A percentile compares a stretch with the other conserved stretches of the same genome.
Evolutionary conservation across 306 rosid genomes (phyloP).

Genomic region (Vicia sativa): DNA sequence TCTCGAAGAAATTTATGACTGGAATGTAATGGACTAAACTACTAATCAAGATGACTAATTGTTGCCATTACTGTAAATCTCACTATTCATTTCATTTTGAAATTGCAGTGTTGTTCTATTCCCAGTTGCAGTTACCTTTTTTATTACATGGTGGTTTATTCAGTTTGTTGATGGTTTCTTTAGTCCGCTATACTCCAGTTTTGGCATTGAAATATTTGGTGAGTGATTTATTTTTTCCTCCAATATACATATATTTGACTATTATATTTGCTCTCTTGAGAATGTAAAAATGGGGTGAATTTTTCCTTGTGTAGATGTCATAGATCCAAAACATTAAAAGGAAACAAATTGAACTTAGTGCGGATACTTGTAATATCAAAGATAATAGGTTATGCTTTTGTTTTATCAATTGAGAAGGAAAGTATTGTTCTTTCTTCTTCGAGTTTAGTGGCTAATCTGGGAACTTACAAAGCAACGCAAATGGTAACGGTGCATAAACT

Average conservation of each 20-base stretch:
- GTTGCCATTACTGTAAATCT: conserved; percentile 24
- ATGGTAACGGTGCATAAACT: conserved; percentile 7
- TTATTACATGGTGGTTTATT: conserved; percentile 92
- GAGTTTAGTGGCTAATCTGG: conserved; percentile 27
- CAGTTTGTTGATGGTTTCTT: conserved; percentile 95
- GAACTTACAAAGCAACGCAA: neutral
- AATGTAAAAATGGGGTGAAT: neutral
- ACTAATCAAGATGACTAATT: conserved; percentile 20
- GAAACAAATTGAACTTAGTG: conserved; percentile 21
- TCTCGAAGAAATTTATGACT: conserved; percentile 94
- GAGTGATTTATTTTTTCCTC: conserved; percentile 45
- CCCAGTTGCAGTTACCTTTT: conserved; percentile 90
- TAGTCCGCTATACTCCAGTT: conserved; percentile 79
- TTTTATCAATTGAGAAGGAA: conserved; percentile 19
- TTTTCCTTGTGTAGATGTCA: conserved; percentile 20
- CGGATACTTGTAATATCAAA: neutral
- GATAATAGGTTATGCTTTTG: conserved; percentile 12
- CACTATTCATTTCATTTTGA: conserved; percentile 39
- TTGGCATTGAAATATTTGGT: conserved; percentile 89
- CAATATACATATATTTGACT: neutral
- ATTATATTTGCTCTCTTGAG: neutral
- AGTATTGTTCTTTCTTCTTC: conserved; percentile 15
- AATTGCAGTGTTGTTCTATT: conserved; percentile 87
- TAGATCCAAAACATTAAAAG: neutral
- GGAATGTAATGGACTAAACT: conserved; percentile 67